Base-by-base conservation (phyloP, 495 filamentous ascomycete genomes). In the Daldinia caldariorum region DNA sequence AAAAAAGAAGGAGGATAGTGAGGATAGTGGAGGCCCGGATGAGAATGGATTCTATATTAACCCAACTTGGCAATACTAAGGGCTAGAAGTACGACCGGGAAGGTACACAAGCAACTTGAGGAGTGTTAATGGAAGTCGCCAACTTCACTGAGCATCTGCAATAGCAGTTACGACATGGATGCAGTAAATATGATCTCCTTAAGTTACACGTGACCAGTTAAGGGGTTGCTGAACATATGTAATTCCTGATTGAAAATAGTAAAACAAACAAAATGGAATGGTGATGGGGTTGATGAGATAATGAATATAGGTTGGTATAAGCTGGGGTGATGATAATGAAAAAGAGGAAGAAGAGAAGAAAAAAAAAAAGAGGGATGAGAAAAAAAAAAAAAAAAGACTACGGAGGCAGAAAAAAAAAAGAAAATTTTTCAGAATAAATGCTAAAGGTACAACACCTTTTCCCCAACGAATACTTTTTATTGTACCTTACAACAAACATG, bases 401-500 rank as follows among this genome's bases (percentile, higher is more conserved):
- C 31, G 45, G 54, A 69, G 26, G 26, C 26, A 26, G 43, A 63
- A 56, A 61, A 67, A 61, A 69, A 64, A 56, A 51, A 18, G 12
- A 64, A 69, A 64, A 59, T 22, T 69, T 64, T 63, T 39, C 35
- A 47, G 59, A 29, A 37, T 32, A 57, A 51, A 56, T 49, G 29
- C 6, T 59, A 6, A 45, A 29, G 59, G 51, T 63, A 69, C 66
- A 38, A 16, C 14, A 45, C 6, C 12, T 34, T 54, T 63, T n/a
- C 6, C 10, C n/a, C 41, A 58, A 51, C 53, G 7, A n/a, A 37
- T 34, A 69, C 34, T 0, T 14, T 41, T 31, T 38, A 8, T 31
- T 26, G 8, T 13, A 51, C 47, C 35, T 57, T 43, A 16, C 41
- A 39, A 41, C 35, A n/a, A 35, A 58, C 50, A 41, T 51, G 0